These are phyloP conservation scores for Phyllosticta citriasiana DNA, from an alignment of 2,329 filamentous ascomycete species.

Conservation along the genomic window DNA sequence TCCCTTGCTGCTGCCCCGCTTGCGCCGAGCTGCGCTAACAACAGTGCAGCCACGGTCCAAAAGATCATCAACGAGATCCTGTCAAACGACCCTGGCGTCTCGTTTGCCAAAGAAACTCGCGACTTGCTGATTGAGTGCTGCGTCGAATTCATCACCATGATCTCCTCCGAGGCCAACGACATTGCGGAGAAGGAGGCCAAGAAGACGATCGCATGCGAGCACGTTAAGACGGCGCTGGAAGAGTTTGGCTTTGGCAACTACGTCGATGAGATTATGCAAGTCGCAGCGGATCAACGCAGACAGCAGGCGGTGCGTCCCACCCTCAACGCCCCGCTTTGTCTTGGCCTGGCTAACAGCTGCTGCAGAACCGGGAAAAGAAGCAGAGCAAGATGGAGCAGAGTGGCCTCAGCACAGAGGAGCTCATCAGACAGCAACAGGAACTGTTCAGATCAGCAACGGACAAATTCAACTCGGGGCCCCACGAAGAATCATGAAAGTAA, in stretches of 20 bases:
- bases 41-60: constrained; percentile 51
- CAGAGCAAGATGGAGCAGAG: constrained; percentile 95
- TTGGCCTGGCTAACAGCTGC: constrained; percentile 14
- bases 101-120: constrained; percentile 89
- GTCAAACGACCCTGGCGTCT: constrained; percentile 62
- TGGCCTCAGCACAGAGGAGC: constrained; percentile 81
- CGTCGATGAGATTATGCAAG: constrained; percentile 74
- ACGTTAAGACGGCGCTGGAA: constrained; percentile 89
- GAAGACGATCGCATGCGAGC: constrained; percentile 97
- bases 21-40: constrained; percentile 12
- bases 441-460: constrained; percentile 75
- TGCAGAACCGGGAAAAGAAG: constrained; percentile 86
- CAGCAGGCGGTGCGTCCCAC: constrained; percentile 65
- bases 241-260: constrained; percentile 91
- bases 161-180: constrained; percentile 98
- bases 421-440: constrained; percentile 81
- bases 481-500: constrained; percentile 16
- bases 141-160: constrained; percentile 96
- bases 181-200: constrained; percentile 98
- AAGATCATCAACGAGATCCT: constrained; percentile 94
- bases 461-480: constrained; percentile 51
- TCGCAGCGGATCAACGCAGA: constrained; percentile 86
- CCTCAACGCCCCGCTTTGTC: not conserved
- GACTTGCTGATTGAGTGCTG: constrained; percentile 97
- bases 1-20: not conserved